phyloP scores from a whole-genome alignment of 1,139 yeast genomes.

The Kazachstania sp. region DNA sequence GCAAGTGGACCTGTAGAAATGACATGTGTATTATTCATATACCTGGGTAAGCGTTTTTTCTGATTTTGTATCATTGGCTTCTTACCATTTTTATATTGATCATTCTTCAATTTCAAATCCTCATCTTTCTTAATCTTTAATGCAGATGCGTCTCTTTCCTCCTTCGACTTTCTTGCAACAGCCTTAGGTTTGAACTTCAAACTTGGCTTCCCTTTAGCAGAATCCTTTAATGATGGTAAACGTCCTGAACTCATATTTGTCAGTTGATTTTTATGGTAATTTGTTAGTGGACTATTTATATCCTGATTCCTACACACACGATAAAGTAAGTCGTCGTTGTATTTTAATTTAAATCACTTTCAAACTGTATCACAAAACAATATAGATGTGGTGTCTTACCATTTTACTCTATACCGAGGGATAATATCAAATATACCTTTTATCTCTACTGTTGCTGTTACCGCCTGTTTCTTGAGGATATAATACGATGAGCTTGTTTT shows the following conservation, averaged over 20 bases:
- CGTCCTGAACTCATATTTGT: slow-evolving; percentile 25
- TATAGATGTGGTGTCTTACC: no score
- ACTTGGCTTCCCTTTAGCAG: slow-evolving; percentile 37
- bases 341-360: no score
- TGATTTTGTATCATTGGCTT: slow-evolving; percentile 32
- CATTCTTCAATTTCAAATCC: slow-evolving; percentile 15
- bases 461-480: no score
- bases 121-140: slow-evolving; percentile 44
- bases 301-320: no score
- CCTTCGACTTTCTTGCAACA: slow-evolving; percentile 73
- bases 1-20: slow-evolving; percentile 67
- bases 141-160: slow-evolving; percentile 72
- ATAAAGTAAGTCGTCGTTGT: no score
- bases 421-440: no score
- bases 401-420: no score
- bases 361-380: no score
- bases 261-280: no score
- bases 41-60: slow-evolving; percentile 35
- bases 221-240: slow-evolving; percentile 27
- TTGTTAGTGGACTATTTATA: no score
- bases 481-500: background rate
- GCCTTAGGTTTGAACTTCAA: slow-evolving; percentile 73
- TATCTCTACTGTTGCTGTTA: no score
- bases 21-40: slow-evolving; percentile 56
- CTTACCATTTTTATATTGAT: slow-evolving; percentile 21